Evolutionary conservation across 305 asterid genomes (phyloP).

Genomic region (Coffea humblotiana): DNA sequence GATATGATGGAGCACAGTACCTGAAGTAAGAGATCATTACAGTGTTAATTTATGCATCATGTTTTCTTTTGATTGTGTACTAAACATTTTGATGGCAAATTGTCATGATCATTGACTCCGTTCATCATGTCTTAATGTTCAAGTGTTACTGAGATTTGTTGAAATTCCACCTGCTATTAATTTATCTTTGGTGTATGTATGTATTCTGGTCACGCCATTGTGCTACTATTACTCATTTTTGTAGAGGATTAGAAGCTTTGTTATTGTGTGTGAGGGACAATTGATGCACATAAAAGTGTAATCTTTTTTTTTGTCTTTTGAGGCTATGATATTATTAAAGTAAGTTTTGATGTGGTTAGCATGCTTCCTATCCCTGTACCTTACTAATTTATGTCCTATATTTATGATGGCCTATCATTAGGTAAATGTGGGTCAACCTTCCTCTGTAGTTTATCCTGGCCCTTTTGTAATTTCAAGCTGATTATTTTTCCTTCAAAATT

Average conservation of each 20-base stretch:
- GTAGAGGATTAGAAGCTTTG: too few relatives aligned
- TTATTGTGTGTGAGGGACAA: not conserved
- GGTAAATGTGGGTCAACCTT: not conserved
- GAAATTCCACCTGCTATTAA: not conserved
- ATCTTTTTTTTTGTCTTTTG: not conserved
- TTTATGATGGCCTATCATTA: not conserved
- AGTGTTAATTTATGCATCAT: not conserved
- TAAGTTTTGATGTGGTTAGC: not conserved
- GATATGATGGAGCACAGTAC: conserved; percentile 57
- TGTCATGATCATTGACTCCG: not conserved
- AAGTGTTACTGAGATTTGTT: too few relatives aligned
- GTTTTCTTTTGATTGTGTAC: not conserved
- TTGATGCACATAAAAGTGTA: not conserved
- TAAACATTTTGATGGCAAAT: not conserved
- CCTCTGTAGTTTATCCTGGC: not conserved
- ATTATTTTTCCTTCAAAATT: not conserved
- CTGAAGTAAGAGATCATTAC: conserved; percentile 40
- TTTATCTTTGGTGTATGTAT: not conserved
- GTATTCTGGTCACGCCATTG: not conserved
- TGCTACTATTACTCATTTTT: not conserved
- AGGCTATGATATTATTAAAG: not conserved
- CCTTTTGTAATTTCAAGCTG: not conserved
- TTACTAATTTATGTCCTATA: not conserved
- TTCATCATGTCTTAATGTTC: not conserved
- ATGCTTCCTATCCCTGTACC: not conserved